phyloP scores from a whole-genome alignment of 2,329 filamentous ascomycete species.

The Graphium sp. region DNA sequence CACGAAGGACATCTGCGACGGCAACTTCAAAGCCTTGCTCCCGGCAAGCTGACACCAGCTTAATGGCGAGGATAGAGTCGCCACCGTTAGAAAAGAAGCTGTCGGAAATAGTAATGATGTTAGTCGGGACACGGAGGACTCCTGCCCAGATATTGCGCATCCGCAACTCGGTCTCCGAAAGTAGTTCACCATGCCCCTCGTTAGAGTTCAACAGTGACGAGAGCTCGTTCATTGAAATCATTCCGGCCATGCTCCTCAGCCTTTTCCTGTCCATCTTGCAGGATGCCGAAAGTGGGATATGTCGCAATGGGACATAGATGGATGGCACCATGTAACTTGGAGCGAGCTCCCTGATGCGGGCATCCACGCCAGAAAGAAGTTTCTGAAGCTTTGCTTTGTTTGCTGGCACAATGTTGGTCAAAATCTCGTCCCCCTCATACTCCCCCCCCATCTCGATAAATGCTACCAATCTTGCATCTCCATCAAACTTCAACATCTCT shows the following conservation, averaged over 20 bases:
- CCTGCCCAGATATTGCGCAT: constrained; percentile 1
- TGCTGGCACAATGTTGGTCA: too few relatives aligned
- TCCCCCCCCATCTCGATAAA: too few relatives aligned
- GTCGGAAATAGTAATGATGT: constrained; percentile 2
- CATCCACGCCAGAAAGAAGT: too few relatives aligned
- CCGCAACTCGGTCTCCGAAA: background rate
- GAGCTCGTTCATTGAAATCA: constrained; percentile 24
- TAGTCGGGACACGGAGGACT: constrained; percentile 1
- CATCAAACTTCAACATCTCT: constrained; percentile 20
- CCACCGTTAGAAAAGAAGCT: constrained; percentile 12
- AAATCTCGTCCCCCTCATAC: too few relatives aligned
- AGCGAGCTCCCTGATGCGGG: too few relatives aligned
- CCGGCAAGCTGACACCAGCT: constrained; percentile 4
- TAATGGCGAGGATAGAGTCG: constrained; percentile 15
- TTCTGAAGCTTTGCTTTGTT: too few relatives aligned
- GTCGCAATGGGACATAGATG: constrained; percentile 5
- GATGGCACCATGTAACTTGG: constrained; percentile 10
- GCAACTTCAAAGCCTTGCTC: constrained; percentile 14
- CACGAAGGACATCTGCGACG: constrained; percentile 20
- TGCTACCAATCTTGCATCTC: constrained; percentile 25
- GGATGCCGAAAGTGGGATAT: constrained; percentile 6
- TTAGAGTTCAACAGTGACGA: too few relatives aligned
- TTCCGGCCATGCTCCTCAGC: constrained; percentile 18
- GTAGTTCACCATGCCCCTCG: too few relatives aligned
- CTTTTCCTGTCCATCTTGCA: constrained; percentile 9